These are phyloP conservation scores for Aspergillus texensis DNA, from an alignment of 2,329 filamentous ascomycete genomes.

Conservation along the genomic window DNA sequence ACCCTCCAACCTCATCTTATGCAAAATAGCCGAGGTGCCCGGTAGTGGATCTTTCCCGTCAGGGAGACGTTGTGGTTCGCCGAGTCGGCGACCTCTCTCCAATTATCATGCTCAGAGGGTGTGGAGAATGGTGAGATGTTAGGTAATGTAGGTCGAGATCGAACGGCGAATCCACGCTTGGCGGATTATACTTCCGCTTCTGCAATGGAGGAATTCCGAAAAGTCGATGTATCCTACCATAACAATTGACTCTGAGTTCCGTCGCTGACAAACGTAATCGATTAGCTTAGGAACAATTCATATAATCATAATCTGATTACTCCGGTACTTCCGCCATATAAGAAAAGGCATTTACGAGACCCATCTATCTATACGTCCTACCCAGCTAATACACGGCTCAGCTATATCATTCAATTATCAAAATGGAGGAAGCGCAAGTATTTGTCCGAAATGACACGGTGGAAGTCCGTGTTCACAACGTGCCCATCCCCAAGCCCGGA, in stretches of 20 bases:
- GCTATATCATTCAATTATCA: not conserved
- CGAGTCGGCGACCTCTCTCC: not conserved
- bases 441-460: not conserved
- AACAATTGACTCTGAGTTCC: no score
- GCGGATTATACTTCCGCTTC: no score
- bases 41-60: not conserved
- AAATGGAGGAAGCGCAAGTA: constrained; percentile 2
- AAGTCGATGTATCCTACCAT: not conserved
- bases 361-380: not conserved
- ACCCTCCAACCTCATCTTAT: no score
- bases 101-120: not conserved
- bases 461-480: not conserved
- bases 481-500: constrained; percentile 40
- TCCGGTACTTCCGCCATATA: not conserved
- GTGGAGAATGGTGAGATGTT: not conserved
- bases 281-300: not conserved
- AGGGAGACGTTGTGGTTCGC: not conserved
- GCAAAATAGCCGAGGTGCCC: no score
- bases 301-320: not conserved
- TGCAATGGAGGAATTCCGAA: not conserved
- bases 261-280: no score
- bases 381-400: not conserved
- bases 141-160: not conserved
- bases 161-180: not conserved
- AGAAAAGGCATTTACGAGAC: not conserved